Evolutionary conservation across 2,329 filamentous ascomycete genomes (phyloP), one percentile per base, ranked within the genome.

Genomic region (Claviceps cyperi): DNA sequence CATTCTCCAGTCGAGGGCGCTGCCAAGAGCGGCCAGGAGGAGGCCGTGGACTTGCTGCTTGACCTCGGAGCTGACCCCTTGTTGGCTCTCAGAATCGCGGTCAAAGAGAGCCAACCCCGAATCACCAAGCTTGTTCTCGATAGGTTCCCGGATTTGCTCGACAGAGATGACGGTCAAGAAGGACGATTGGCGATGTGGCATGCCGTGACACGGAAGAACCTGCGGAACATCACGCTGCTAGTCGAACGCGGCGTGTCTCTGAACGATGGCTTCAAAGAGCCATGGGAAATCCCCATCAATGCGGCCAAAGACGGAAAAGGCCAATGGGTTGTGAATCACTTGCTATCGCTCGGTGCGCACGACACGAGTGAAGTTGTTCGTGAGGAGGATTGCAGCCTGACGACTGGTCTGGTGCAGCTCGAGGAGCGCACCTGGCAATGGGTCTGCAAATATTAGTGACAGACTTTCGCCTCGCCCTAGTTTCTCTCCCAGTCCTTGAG

Each of bases 391-490:
- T 21, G 4, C 6, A 7, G 8, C 15, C 8, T 8, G 14, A 35
- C n/a, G 14, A 35, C 36, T 21, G n/a, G 6, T 17, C 5, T 7
- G 4, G 17, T 35, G 35, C 13, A 11, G 2, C 3, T 43, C n/a
- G 14, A 17, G 17, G 47, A 48, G 47, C 47, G 28, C 15, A 48
- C 47, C 21, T 49, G 47, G 47, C 39, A 49, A 37, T 49, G 47
- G 47, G n/a, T 43, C 2, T 8, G 47, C 24, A 49, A 32, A n/a
- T 49, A 43, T 13, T 49, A 49, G 28, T 32, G 28, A 32, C 28
- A 32, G 9, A 32, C 28, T 32, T 11, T 32, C 28, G 28, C 28
- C 28, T 28, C 28, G 8, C 9, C 28, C 28, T 11, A 11, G 28
- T 28, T 28, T 4, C 28, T 32, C 28, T 32, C 28, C 28, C 28